Evolutionary conservation across 1,284 basidiomycete species (phyloP), one percentile per base, ranked within the genome.

Genomic region (Tremellales sp.): DNA sequence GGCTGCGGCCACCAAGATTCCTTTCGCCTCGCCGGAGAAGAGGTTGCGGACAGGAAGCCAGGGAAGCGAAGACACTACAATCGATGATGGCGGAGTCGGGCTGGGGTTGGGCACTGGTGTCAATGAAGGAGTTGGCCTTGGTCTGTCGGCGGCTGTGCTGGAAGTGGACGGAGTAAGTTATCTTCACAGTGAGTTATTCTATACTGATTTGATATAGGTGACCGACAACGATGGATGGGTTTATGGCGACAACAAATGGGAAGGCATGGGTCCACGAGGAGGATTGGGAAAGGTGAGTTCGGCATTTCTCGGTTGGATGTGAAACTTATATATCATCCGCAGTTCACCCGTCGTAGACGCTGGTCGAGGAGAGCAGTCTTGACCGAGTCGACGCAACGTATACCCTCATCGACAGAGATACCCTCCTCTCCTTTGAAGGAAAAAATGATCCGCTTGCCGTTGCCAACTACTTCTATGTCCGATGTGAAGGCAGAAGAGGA

Each of bases 211-310:
- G 14, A 44, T 77, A 26, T 72, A 78, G 35, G 72, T 75, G 37
- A 94, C 91, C 1, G 92, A 97, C 66, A 65, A 77, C 1, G 89
- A 94, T 49, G 92, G 92, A 1, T 95, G 92, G 92, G 80, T 92
- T 26, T 95, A 92, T 66, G 87, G 85, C 3, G 93, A 94, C 63
- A 97, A 97, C 71, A 93, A 94, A 65, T 97, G 93, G 93, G 92
- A 95, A 61, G 80, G 77, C 43, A 78, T 81, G 51, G 83, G 80
- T 50, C 76, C 76, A 43, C 85, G 84, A 59, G 86, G 86, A 36
- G 88, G 90, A 1, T 81, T 94, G 72, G 87, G 92, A 59, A 90
- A 90, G 76, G 79, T 80, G 44, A 54, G 74, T 65, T 7, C 12
- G 13, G 13, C n/a, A n/a, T 22, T n/a, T n/a, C n/a, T n/a, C n/a